phyloP scores from a whole-genome alignment of 805 yeast species.

The Candida rishiriensis region DNA sequence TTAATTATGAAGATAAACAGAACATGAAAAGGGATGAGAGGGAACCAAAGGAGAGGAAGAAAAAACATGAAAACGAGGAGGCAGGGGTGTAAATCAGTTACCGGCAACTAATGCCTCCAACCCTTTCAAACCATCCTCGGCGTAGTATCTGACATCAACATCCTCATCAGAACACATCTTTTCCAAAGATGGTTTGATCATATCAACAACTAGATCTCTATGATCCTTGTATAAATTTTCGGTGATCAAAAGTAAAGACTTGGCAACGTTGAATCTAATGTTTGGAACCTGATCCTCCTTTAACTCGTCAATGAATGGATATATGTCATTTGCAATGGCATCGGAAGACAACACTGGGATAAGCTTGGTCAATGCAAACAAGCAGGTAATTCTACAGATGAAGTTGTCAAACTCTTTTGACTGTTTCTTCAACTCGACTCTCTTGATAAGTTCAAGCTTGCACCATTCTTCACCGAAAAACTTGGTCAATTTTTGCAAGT shows the following conservation, averaged over 20 bases:
- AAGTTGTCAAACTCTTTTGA: slow-evolving; percentile 53
- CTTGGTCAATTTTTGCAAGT: slow-evolving; percentile 71
- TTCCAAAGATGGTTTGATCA: slow-evolving; percentile 62
- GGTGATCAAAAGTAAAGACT: slow-evolving; percentile 62
- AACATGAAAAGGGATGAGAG: background rate
- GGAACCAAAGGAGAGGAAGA: background rate
- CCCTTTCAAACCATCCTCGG: slow-evolving; percentile 44
- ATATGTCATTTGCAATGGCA: slow-evolving; percentile 56
- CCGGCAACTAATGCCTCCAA: slow-evolving; percentile 16
- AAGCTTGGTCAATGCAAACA: slow-evolving; percentile 81
- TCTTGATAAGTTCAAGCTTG: slow-evolving; percentile 71
- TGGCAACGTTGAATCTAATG: slow-evolving; percentile 92
- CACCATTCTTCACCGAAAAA: slow-evolving; percentile 96
- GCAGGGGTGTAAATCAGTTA: slow-evolving; percentile 1
- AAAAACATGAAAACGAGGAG: background rate
- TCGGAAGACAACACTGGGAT: slow-evolving; percentile 63
- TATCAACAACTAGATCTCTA: slow-evolving; percentile 38
- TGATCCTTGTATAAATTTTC: slow-evolving; percentile 40
- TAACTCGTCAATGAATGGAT: slow-evolving; percentile 75
- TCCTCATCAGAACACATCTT: slow-evolving; percentile 69
- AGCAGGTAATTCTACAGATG: slow-evolving; percentile 85
- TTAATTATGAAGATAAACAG: background rate
- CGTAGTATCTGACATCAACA: slow-evolving; percentile 85
- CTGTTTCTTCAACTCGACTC: slow-evolving; percentile 50
- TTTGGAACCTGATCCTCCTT: slow-evolving; percentile 86